Conservation (phyloP, 2,329 filamentous ascomycete species). For the Calonectria ilicicola region DNA sequence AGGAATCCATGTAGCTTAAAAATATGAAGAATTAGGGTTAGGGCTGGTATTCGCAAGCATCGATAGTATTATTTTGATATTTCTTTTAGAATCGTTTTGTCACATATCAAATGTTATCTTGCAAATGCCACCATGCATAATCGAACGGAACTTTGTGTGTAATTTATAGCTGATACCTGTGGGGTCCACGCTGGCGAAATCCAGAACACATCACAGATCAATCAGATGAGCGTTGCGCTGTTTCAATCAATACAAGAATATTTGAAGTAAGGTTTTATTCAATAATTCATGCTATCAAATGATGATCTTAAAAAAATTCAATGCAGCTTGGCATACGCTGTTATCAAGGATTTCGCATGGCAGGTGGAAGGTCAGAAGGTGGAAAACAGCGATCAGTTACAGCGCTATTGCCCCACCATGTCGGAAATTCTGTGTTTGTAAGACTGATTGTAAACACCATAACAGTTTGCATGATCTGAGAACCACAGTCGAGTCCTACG, state of each 20-base stretch:
- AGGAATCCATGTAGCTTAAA: background rate
- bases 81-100: too few species aligned
- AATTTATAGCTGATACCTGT: too few species aligned
- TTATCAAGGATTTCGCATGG: background rate
- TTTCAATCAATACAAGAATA: too few species aligned
- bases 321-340: background rate
- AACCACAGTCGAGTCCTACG: background rate
- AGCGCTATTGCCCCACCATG: background rate
- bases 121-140: too few species aligned
- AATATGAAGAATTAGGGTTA: background rate
- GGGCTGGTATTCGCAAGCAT: background rate
- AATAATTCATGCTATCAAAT: background rate
- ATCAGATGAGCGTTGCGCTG: too few species aligned
- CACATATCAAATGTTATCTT: background rate
- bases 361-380: background rate
- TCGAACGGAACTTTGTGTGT: too few species aligned
- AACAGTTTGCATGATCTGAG: background rate
- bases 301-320: too few species aligned
- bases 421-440: background rate
- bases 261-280: background rate
- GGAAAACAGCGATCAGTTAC: constrained; percentile 1
- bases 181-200: too few species aligned
- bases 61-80: too few species aligned
- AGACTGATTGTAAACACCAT: constrained; percentile 4
- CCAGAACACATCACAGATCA: too few species aligned